Evolutionary conservation across 371 early-diverging fungal genomes (phyloP).

Genomic region (Scutellospora calospora): DNA sequence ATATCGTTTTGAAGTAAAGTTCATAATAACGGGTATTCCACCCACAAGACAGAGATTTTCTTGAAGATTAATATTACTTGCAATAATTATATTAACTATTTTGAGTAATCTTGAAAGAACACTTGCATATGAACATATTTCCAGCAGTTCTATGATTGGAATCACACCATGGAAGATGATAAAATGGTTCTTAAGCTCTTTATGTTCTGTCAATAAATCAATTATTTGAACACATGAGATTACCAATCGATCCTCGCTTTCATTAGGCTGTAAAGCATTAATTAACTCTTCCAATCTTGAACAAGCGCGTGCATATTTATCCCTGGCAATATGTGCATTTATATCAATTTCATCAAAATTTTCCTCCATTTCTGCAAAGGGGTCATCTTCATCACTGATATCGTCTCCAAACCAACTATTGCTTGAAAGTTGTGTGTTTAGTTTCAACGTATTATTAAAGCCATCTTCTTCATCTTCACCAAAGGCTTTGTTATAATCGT

Average conservation of each 20-base stretch:
- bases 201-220: conserved; percentile 52
- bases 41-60: conserved; percentile 65
- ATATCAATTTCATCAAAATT: conserved; percentile 57
- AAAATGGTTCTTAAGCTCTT: conserved; percentile 55
- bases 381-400: conserved; percentile 60
- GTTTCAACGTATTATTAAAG: conserved; percentile 7
- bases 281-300: conserved; percentile 51
- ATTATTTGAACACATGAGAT: conserved; percentile 53
- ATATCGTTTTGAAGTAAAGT: conserved; percentile 52
- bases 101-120: conserved; percentile 51
- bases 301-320: conserved; percentile 54
- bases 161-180: conserved; percentile 63
- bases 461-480: conserved; percentile 14
- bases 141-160: conserved; percentile 61
- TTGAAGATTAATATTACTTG: conserved; percentile 53
- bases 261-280: conserved; percentile 47
- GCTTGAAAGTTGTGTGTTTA: conserved; percentile 39
- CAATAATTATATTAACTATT: conserved; percentile 57
- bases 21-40: conserved; percentile 60
- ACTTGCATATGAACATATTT: conserved; percentile 48
- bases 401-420: conserved; percentile 50
- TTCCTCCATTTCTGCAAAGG: conserved; percentile 59
- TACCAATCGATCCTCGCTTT: conserved; percentile 49
- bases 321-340: conserved; percentile 56
- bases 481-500: conserved; percentile 50